These are phyloP conservation scores for Aechmea fasciata DNA, from an alignment of 176 grass and related monocot genomes.

Conservation along the genomic window DNA sequence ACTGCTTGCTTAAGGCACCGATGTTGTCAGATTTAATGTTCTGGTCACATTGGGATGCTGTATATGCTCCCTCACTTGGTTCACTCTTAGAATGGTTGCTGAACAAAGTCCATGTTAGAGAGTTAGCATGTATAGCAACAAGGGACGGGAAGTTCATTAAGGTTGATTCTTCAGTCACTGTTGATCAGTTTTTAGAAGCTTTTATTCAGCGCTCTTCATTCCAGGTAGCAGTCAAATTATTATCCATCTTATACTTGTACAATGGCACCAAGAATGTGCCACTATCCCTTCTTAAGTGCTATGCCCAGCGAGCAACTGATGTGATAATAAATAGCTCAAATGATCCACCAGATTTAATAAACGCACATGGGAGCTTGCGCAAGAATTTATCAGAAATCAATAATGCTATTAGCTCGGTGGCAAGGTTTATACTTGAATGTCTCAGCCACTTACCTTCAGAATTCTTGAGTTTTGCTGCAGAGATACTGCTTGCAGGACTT, in stretches of 20 bases:
- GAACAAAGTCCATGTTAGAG: slow-evolving; percentile 39
- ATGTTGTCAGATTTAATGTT: slow-evolving; percentile 85
- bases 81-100: slow-evolving; percentile 76
- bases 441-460: slow-evolving; percentile 69
- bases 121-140: slow-evolving; percentile 70
- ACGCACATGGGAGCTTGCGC: background rate
- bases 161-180: slow-evolving; percentile 62
- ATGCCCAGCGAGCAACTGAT: slow-evolving; percentile 52
- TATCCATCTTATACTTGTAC: slow-evolving; percentile 77
- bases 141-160: slow-evolving; percentile 65
- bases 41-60: slow-evolving; percentile 83
- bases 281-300: slow-evolving; percentile 77
- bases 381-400: slow-evolving; percentile 37
- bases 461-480: slow-evolving; percentile 59
- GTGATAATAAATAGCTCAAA: slow-evolving; percentile 47
- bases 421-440: slow-evolving; percentile 71
- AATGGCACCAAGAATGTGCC: slow-evolving; percentile 58
- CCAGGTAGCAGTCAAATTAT: slow-evolving; percentile 57
- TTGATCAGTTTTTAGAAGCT: slow-evolving; percentile 75
- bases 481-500: slow-evolving; percentile 70
- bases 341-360: slow-evolving; percentile 32
- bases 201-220: slow-evolving; percentile 68
- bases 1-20: slow-evolving; percentile 71
- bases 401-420: slow-evolving; percentile 27
- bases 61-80: slow-evolving; percentile 76